These are phyloP conservation scores for Heterobasidion irregulare DNA, from an alignment of 1,284 basidiomycete genomes.

Conservation along the genomic window DNA sequence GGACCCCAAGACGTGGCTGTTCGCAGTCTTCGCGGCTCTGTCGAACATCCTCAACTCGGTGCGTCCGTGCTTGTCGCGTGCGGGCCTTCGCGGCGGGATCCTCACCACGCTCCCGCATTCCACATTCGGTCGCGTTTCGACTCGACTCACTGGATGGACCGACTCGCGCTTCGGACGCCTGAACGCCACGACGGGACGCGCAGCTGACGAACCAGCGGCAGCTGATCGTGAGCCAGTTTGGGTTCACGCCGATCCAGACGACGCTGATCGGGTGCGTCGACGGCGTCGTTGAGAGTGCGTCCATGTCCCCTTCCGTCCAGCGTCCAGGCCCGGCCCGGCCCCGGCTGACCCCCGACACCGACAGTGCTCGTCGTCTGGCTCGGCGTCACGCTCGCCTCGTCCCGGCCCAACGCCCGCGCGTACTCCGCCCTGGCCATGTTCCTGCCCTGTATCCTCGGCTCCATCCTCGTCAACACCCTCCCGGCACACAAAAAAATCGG, in stretches of 20 bases:
- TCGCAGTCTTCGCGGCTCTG: slow-evolving; percentile 55
- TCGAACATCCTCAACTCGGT: slow-evolving; percentile 55
- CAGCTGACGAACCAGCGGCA: slow-evolving; percentile 60
- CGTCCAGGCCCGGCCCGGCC: not conserved
- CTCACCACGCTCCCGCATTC: no score
- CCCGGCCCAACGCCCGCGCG: slow-evolving; percentile 48
- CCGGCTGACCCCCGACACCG: not conserved
- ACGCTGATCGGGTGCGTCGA: slow-evolving; percentile 64
- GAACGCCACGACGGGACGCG: not conserved
- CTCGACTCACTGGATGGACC: not conserved
- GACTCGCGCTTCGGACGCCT: no score
- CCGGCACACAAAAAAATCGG: slow-evolving; percentile 59
- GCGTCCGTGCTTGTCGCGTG: not conserved
- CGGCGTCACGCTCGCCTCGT: slow-evolving; percentile 48
- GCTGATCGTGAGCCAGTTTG: slow-evolving; percentile 64
- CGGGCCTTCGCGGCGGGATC: no score
- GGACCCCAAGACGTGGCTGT: slow-evolving; percentile 68
- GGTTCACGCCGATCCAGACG: slow-evolving; percentile 57
- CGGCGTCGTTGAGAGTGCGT: slow-evolving; percentile 49
- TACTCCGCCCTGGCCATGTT: slow-evolving; percentile 54
- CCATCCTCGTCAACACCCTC: slow-evolving; percentile 54
- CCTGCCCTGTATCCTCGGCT: slow-evolving; percentile 54
- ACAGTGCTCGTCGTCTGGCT: slow-evolving; percentile 51
- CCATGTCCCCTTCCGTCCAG: slow-evolving; percentile 3
- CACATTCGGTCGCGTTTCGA: not conserved